Base-by-base conservation (phyloP, 75 land plant genomes). In the Cunninghamia lanceolata region DNA sequence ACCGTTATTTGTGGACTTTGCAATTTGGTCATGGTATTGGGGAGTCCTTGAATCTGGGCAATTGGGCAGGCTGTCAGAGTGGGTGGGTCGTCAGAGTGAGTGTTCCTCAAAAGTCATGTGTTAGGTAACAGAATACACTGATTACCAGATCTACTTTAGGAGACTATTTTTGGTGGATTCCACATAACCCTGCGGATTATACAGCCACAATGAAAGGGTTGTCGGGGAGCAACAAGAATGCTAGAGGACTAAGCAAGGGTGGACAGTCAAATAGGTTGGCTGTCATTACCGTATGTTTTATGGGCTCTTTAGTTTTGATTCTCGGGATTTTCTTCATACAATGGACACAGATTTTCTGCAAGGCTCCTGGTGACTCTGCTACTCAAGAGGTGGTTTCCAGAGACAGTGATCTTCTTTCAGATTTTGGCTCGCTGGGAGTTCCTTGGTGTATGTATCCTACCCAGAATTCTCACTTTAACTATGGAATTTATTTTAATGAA, bases 391-490 rank as follows among this genome's bases (percentile, higher is more conserved):
- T 21, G 84, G 40, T 83, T 83, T 2, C 36, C 28, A 83, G 40
- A 14, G 66, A 36, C 66, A 83, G 32, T 21, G 63, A 53, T 45
- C 39, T 36, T 52, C 30, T 59, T 19, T 90, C 93, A 19, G 95
- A 93, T 80, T 95, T 95, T 70, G 97, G 97, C 59, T 86, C 90
- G 43, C 89, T 97, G 63, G 98, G 98, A 85, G 97, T 97, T 16
- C 98, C 97, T 71, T 94, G 95, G 95, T 97, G 99, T 94, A 93
- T 89, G 98, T 89, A 45, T 21, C 63, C 8, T 83, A 30, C 56
- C 84, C 54, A 34, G 36, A 73, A 30, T 73, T 11, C 34, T 73
- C 36, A 11, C 75, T 32, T 25, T 34, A 32, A 32, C 14, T 73
- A 3, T 34, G 32, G 9, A 30, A 34, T 8, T 9, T 32, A 71